These are phyloP conservation scores for Baorangia bicolor DNA, from an alignment of 768 basidiomycete species.

Conservation along the genomic window DNA sequence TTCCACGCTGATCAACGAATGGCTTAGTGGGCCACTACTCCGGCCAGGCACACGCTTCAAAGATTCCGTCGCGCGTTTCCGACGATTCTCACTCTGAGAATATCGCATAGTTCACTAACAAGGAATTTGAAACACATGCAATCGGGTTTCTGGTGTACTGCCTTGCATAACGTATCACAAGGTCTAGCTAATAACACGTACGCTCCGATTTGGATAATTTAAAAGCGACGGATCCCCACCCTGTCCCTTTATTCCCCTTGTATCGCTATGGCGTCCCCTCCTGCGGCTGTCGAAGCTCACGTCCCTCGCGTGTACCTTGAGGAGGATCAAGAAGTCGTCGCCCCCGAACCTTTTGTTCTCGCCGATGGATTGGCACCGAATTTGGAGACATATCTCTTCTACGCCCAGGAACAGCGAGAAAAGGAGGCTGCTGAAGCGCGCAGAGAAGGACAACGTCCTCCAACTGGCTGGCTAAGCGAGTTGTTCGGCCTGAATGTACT, in stretches of 20 bases:
- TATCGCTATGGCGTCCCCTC: conserved; percentile 19
- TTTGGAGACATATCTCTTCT: conserved; percentile 33
- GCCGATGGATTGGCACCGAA: conserved; percentile 27
- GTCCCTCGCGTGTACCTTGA: conserved; percentile 17
- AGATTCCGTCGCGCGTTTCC: no score
- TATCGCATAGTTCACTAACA: background rate
- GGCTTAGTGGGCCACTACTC: background rate
- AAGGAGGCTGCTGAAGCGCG: conserved; percentile 25
- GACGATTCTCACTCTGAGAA: background rate
- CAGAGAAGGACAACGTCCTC: conserved; percentile 5
- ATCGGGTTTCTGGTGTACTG: background rate
- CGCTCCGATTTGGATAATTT: background rate
- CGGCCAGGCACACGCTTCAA: background rate
- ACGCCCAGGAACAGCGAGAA: conserved; percentile 31
- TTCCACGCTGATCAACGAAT: background rate
- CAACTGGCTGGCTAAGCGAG: conserved; percentile 18
- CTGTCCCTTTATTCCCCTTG: background rate
- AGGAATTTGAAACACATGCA: background rate
- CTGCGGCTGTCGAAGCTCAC: conserved; percentile 18
- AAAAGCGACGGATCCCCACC: background rate
- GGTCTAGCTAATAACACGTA: background rate
- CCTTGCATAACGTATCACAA: background rate
- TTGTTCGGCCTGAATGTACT: conserved; percentile 23
- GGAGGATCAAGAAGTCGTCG: background rate
- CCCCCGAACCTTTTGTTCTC: conserved; percentile 20